These are phyloP conservation scores for Lycium ferocissimum DNA, from an alignment of 257 asterid genomes.

Conservation along the genomic window DNA sequence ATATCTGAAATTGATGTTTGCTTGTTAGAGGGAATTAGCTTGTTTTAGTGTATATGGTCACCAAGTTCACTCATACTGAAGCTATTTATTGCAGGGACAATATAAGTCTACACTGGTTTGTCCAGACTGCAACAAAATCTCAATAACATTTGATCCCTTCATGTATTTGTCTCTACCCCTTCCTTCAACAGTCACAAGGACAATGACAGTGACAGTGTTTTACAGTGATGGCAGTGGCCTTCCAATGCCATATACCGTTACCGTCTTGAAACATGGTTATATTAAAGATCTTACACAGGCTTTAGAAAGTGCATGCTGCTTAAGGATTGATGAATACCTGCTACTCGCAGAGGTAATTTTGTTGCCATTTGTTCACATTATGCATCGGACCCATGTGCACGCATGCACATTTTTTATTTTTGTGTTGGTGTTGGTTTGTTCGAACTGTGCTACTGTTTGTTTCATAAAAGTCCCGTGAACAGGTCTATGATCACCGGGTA, in stretches of 20 bases:
- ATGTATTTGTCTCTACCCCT: constrained; percentile 96
- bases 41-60: neutral
- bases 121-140: constrained; percentile 83
- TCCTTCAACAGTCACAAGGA: constrained; percentile 87
- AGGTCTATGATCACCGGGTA: constrained; percentile 88
- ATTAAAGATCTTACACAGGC: constrained; percentile 83
- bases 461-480: constrained; percentile 27
- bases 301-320: constrained; percentile 68
- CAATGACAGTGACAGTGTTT: constrained; percentile 79
- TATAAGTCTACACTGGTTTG: constrained; percentile 95
- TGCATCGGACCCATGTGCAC: constrained; percentile 19
- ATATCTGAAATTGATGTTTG: neutral
- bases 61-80: constrained; percentile 18
- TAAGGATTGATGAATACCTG: constrained; percentile 76
- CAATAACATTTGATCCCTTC: constrained; percentile 96
- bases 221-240: constrained; percentile 89
- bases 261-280: constrained; percentile 77
- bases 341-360: constrained; percentile 85
- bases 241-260: constrained; percentile 91
- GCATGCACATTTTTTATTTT: neutral
- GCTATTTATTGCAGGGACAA: constrained; percentile 75
- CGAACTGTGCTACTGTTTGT: constrained; percentile 33
- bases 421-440: constrained; percentile 23
- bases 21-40: neutral
- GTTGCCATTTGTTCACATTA: constrained; percentile 13